Percentiles rank a stretch among this genome's conserved stretches.
phyloP scores from a whole-genome alignment of 2,329 filamentous ascomycete species.

The Aspergillus tubingensis region DNA sequence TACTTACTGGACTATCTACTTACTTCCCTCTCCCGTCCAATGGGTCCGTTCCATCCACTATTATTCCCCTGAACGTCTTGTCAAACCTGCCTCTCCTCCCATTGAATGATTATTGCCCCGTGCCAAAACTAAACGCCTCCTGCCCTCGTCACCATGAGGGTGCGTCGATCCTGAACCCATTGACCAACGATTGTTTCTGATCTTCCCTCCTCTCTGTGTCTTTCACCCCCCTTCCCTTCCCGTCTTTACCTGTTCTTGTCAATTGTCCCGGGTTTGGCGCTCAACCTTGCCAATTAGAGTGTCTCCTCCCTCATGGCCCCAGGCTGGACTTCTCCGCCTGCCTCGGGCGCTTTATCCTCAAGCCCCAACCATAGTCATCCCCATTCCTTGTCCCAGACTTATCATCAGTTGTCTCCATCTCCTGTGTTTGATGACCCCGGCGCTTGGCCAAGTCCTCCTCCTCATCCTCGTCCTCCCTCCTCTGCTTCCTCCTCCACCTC shows the following conservation, averaged over 20 bases:
- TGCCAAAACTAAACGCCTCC: conserved; percentile 8
- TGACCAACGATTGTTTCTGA: conserved; percentile 21
- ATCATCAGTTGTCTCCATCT: conserved; percentile 14
- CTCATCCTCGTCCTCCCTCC: conserved; percentile 4
- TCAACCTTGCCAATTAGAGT: conserved; percentile 13
- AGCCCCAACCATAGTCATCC: conserved; percentile 1
- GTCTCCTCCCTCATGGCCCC: conserved; percentile 20
- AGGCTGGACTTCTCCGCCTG: conserved; percentile 25
- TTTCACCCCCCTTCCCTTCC: conserved; percentile 8
- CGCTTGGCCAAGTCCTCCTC: conserved; percentile 18
- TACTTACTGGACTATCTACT: too few relatives aligned
- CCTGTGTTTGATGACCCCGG: conserved; percentile 17
- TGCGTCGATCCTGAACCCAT: conserved; percentile 24
- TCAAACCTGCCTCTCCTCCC: too few relatives aligned
- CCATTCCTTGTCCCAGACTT: not conserved
- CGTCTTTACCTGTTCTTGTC: conserved; percentile 18
- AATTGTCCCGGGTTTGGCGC: not conserved
- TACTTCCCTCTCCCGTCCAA: too few relatives aligned
- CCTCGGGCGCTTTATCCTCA: conserved; percentile 18
- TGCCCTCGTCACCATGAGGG: conserved; percentile 21
- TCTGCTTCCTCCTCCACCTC: conserved; percentile 15
- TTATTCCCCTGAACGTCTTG: conserved; percentile 2
- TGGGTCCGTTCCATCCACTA: not conserved
- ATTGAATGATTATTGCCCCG: conserved; percentile 3
- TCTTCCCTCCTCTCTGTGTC: conserved; percentile 16